Conservation (phyloP, 257 asterid species). For the Apocynum venetum region DNA sequence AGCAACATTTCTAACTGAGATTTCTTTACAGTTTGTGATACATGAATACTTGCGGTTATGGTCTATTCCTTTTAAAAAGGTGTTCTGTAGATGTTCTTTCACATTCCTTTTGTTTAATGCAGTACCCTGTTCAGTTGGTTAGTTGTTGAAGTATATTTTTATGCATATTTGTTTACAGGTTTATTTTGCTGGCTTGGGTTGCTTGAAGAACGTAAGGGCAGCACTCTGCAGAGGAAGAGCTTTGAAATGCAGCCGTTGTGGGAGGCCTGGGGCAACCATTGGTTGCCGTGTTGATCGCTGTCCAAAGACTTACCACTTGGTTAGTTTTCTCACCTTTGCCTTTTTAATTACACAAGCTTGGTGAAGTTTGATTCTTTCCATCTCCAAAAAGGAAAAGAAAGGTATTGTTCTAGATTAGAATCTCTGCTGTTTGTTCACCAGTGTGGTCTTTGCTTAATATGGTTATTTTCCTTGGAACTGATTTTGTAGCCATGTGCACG, state of each 20-base stretch:
- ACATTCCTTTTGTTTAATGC: conserved; percentile 10
- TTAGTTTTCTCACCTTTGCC: conserved; percentile 35
- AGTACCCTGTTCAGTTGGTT: background rate
- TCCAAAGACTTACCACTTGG: conserved; percentile 96
- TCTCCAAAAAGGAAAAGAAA: background rate
- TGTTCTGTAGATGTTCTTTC: conserved; percentile 14
- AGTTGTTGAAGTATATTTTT: background rate
- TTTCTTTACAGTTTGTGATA: conserved; percentile 13
- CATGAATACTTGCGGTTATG: conserved; percentile 14
- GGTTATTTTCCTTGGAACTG: background rate
- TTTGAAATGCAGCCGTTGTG: conserved; percentile 91
- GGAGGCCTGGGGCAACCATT: conserved; percentile 97
- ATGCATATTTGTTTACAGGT: conserved; percentile 49
- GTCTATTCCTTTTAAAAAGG: conserved; percentile 5
- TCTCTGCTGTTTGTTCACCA: background rate
- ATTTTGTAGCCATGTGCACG: conserved; percentile 94
- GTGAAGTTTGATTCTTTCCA: background rate
- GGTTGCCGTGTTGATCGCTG: conserved; percentile 99
- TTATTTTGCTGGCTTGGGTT: conserved; percentile 97
- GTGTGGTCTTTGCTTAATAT: background rate
- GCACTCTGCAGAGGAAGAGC: conserved; percentile 96
- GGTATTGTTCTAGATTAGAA: background rate
- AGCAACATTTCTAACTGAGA: conserved; percentile 30
- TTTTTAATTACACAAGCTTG: conserved; percentile 5
- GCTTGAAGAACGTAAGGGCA: conserved; percentile 96